Percentiles rank a stretch among this genome's conserved stretches.
Conservation (phyloP, 495 filamentous ascomycete species). For the Tuber microsphaerosporum region DNA sequence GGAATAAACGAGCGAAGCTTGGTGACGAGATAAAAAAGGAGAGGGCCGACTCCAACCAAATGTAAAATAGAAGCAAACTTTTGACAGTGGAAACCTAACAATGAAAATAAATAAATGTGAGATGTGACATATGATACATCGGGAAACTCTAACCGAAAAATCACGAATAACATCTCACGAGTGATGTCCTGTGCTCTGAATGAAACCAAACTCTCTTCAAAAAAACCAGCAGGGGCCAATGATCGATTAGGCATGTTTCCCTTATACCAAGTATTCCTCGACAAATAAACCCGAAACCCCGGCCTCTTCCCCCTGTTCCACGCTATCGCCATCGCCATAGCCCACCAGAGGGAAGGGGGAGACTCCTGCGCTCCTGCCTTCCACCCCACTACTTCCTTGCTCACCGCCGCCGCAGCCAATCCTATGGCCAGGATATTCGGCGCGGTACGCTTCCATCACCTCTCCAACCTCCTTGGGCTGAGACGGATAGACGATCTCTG, state of each 20-base stretch:
- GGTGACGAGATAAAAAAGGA: not conserved
- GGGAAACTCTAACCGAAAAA: not conserved
- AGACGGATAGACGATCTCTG: too few species aligned
- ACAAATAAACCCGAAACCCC: not conserved
- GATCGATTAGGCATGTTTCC: not conserved
- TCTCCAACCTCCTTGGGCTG: too few species aligned
- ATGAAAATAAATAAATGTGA: not conserved
- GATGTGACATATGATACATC: not conserved
- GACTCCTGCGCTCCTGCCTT: not conserved
- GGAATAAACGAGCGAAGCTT: conserved; percentile 48
- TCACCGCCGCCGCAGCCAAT: not conserved
- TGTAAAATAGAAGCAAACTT: not conserved
- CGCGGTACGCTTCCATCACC: too few species aligned
- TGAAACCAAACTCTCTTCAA: not conserved
- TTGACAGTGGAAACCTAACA: not conserved
- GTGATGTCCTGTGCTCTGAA: not conserved
- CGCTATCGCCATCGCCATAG: not conserved
- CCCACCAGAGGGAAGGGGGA: not conserved
- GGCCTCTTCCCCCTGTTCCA: not conserved
- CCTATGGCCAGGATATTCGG: too few species aligned
- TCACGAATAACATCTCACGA: not conserved
- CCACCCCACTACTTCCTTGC: not conserved
- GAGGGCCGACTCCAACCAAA: not conserved
- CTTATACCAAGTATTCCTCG: not conserved
- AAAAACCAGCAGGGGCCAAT: not conserved